Evolutionary conservation across 1,139 yeast genomes (phyloP), one percentile per base, ranked within the genome.

Genomic region (Kurtzmaniella quercitrusa): DNA sequence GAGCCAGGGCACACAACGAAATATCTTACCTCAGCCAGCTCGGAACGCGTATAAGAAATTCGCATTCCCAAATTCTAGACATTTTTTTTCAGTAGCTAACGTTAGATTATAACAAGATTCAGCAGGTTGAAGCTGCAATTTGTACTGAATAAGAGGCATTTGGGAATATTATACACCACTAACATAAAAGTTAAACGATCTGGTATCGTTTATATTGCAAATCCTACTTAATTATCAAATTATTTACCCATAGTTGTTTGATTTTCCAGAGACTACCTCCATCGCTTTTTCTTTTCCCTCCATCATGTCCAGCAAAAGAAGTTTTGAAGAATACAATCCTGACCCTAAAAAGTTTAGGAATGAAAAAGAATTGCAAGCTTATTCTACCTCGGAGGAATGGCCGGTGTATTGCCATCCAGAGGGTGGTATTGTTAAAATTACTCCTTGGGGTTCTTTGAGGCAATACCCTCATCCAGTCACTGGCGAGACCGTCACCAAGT

Each of bases 401-500:
- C 84, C 86, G 3, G 68, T 74, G 40, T 81, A 77, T 52, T 65
- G 71, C 42, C 85, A 80, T 47, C 87, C 87, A 2, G 79, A 79
- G 17, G 87, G 87, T 5, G 86, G 86, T 0, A 65, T 70, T 19
- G 73, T 81, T 40, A 82, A 80, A 55, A 77, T 80, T 43, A 78
- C 85, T 0, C 86, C 87, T 5, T 76, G 82, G 69, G 87, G 87
- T 6, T 57, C 66, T 8, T 50, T 65, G 38, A 53, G 76, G 42
- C 74, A 71, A 47, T 67, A 53, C 50, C 55, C 56, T 36, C 57
- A 65, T 44, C 54, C 59, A 4, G 51, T 52, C 12, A 61, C 62
- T 20, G 75, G 75, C 19, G 70, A 69, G 47, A 53, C 55, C 37
- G 55, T 64, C 32, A 67, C 76, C 30, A 69, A 67, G 50, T 71